Percentiles rank a stretch among this genome's conserved stretches.
These are phyloP conservation scores for Stachybotrys chlorohalonatus DNA, from an alignment of 2,329 filamentous ascomycete genomes.

Conservation along the genomic window DNA sequence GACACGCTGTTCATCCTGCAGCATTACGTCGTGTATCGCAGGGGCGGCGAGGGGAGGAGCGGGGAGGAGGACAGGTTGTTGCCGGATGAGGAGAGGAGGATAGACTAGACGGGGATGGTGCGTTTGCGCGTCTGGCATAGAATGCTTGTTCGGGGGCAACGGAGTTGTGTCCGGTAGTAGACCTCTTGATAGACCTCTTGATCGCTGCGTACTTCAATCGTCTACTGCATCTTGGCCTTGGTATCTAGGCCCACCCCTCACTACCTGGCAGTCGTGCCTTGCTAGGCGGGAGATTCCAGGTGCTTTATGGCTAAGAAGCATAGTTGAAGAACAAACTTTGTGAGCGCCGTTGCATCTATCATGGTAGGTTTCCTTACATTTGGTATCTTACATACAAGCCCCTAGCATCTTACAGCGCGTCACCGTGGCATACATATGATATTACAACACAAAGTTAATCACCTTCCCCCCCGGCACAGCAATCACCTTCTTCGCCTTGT, in stretches of 20 bases:
- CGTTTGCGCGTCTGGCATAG: too few species aligned
- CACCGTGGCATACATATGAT: background rate
- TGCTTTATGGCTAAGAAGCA: too few species aligned
- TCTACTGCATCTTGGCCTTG: too few species aligned
- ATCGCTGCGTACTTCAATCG: too few species aligned
- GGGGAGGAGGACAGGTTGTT: constrained; percentile 16
- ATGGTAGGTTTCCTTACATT: background rate
- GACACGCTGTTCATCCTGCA: constrained; percentile 81
- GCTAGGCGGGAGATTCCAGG: too few species aligned
- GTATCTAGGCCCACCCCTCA: too few species aligned
- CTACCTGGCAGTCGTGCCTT: too few species aligned
- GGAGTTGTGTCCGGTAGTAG: too few species aligned
- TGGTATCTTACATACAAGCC: constrained; percentile 1
- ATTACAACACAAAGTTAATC: constrained; percentile 62
- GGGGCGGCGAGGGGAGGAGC: constrained; percentile 2
- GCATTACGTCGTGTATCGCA: constrained; percentile 71
- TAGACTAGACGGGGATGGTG: constrained; percentile 5
- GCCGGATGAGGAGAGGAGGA: constrained; percentile 16
- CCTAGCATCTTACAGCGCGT: constrained; percentile 5
- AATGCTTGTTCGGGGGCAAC: too few species aligned
- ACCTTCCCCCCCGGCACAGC: constrained; percentile 58
- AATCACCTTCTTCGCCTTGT: constrained; percentile 53
- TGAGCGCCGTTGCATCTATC: background rate
- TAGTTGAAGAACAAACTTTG: too few species aligned
- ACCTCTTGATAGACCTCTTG: too few species aligned